Percentiles rank a stretch among this genome's conserved stretches.
Conservation (phyloP, 768 basidiomycete genomes). For the Leccinum disarticulatum region DNA sequence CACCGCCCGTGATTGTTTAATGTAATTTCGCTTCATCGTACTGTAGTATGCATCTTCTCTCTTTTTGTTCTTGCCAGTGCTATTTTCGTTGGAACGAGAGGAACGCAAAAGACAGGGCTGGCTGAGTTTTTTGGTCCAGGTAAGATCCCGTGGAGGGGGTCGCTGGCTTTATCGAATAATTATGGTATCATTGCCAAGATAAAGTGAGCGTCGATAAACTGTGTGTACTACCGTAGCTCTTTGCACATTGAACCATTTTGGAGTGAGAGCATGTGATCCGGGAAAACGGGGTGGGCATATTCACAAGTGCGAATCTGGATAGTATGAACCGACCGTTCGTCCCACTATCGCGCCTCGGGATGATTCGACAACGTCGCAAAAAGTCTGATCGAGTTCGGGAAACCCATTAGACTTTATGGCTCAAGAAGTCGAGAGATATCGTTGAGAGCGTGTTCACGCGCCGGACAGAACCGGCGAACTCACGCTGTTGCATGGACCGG, state of each 20-base stretch:
- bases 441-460: background rate
- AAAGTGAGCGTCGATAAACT: too few relatives aligned
- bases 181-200: background rate
- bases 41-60: background rate
- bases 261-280: background rate
- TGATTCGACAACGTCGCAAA: too few relatives aligned
- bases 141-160: background rate
- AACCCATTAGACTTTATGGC: background rate
- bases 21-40: background rate
- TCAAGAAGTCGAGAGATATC: background rate
- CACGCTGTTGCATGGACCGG: background rate
- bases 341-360: background rate
- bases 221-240: too few relatives aligned
- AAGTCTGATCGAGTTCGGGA: background rate
- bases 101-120: background rate
- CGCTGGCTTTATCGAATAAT: background rate
- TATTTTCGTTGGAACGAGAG: background rate
- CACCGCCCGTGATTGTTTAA: background rate
- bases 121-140: too few relatives aligned
- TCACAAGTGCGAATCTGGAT: background rate
- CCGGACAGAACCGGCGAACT: background rate
- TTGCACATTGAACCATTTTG: background rate
- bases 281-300: background rate
- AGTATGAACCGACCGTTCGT: background rate
- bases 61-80: too few relatives aligned